Base-by-base conservation (phyloP, 2,329 filamentous ascomycete genomes). In the Fusarium poae region DNA sequence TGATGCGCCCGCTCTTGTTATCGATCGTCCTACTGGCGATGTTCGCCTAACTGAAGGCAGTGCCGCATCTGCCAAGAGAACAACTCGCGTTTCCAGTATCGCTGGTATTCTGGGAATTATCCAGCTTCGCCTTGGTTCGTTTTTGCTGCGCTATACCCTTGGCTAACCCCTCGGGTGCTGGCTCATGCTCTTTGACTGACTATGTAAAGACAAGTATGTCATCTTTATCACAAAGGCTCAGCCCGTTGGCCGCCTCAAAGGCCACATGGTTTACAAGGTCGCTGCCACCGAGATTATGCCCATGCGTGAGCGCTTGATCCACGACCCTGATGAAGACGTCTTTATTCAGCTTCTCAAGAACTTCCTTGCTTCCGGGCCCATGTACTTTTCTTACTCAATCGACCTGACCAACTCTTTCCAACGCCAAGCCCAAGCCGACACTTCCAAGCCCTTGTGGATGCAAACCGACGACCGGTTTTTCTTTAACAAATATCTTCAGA, bases 361-460 rank as follows among this genome's bases (percentile, higher is more conserved):
- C 48, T 89, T 96, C 67, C 86, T 99, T 73, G 91, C 92, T 78
- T 90, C 88, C 15, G 92, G 92, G 0, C 93, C 95, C 11, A 94
- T 98, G 91, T 98, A 97, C 86, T 99, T 97, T 77, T 98, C 96
- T 59, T 99, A 99, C 83, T 95, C 94, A 11, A 89, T 97, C 78
- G 96, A 99, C 80, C 87, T 99, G 69, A 99, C 96, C 73, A 99
- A 97, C 84, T 94, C 89, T 77, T 97, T 98, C 83, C 96, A 99
- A 82, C 90, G 96, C 68, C 96, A 98, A 78, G 90, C 94, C 5
- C 89, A 94, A 71, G 84, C 89, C 69, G 89, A 97, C 77, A 82
- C 83, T 57, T 86, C 87, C 18, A 83, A 86, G 57, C 94, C 96
- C 15, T 81, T 98, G 60, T 99, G 96, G 96, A 91, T 92, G 84